Base-by-base conservation (phyloP, 148 eudicot genomes). In the Selenicereus undatus region DNA sequence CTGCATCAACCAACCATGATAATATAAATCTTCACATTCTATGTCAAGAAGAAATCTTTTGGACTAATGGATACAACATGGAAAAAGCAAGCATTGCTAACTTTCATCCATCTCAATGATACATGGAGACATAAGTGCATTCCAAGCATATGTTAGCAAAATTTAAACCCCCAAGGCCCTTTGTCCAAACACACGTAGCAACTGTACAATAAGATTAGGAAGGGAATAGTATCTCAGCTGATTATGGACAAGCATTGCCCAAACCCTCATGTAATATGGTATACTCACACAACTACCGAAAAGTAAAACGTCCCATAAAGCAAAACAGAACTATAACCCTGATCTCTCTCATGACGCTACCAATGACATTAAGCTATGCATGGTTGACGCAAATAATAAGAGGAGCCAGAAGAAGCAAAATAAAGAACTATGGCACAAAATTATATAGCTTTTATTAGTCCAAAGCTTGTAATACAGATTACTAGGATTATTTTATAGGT, bases 1-100 rank as follows among this genome's bases (percentile, higher is more conserved):
- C 98, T 94, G 86, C 77, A 62, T 50, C 76, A 80, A 78, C 26
- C 68, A 80, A 76, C 71, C 52, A 81, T 3, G 66, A 50, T 27
- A 58, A 52, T 58, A 77, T 27, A 35, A 56, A 64, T 79, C 12
- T 30, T 8, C 74, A 32, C 20, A 56, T 13, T 14, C 51, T 12
- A 17, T 66, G 43, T 27, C 24, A 17, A 48, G 32, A 58, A 39
- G 27, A 43, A 22, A 20, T 2, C 30, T 10, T 39, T 36, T 71
- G 14, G n/a, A 43, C 43, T 17, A 54, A 11, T 12, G 58, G 13
- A 39, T 62, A 66, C 71, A 27, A 27, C 7, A 30, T 35, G 50
- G 8, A 10, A 51, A 42, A 73, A 21, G 48, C 29, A 72, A 72
- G 51, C 1, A 72, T 43, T 9, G 14, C 29, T 8, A 72, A 26